These are phyloP conservation scores for Phlebiopsis flavidoalba DNA, from an alignment of 768 basidiomycete genomes.

Conservation along the genomic window DNA sequence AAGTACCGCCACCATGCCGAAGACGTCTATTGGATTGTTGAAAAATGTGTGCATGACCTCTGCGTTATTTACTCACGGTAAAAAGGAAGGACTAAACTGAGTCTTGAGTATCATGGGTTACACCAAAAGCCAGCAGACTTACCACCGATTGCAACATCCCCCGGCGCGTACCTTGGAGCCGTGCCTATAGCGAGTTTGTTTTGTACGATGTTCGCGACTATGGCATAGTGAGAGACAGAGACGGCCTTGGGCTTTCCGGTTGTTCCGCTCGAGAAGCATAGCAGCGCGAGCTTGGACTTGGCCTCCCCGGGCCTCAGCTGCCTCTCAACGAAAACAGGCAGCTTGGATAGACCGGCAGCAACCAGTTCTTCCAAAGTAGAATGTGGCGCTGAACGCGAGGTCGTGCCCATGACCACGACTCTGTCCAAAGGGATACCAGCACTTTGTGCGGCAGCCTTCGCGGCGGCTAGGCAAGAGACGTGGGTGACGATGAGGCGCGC, in stretches of 20 bases:
- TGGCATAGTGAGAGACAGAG: constrained; percentile 31
- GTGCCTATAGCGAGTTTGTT: constrained; percentile 7
- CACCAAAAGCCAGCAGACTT: constrained; percentile 6
- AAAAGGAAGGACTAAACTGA: constrained; percentile 45
- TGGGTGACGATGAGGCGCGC: constrained; percentile 22
- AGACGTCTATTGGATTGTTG: constrained; percentile 45
- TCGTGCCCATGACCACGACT: constrained; percentile 19
- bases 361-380: constrained; percentile 45
- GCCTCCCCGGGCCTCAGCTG: constrained; percentile 53
- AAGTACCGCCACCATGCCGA: constrained; percentile 59
- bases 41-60: too few relatives aligned
- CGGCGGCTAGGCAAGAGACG: constrained; percentile 18
- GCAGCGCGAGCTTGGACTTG: constrained; percentile 63
- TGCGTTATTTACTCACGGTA: constrained; percentile 38
- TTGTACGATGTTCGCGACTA: constrained; percentile 31
- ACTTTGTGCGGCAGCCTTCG: constrained; percentile 18
- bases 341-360: constrained; percentile 37
- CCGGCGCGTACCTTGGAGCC: constrained; percentile 41
- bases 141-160: constrained; percentile 61
- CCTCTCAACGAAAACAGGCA: constrained; percentile 42
- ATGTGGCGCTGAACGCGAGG: constrained; percentile 12
- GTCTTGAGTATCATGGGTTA: neutral
- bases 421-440: constrained; percentile 18
- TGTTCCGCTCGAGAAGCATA: constrained; percentile 73
- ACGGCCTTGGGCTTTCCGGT: constrained; percentile 67